Evolutionary conservation across 768 basidiomycete genomes (phyloP).

Genomic region (Mycena capillaripes): DNA sequence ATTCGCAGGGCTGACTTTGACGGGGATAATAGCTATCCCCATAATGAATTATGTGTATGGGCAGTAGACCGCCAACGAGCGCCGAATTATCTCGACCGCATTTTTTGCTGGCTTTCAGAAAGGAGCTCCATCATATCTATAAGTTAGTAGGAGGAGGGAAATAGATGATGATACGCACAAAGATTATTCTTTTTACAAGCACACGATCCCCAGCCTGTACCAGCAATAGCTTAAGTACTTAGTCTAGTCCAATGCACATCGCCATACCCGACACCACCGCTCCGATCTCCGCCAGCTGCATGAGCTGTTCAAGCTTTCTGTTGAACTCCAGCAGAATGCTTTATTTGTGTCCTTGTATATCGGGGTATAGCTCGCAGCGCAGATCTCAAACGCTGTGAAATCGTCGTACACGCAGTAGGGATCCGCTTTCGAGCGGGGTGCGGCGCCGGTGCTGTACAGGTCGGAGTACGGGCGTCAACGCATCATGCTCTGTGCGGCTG

Average conservation of each 20-base stretch:
- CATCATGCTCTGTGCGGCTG: no score
- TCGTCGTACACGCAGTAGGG: slow-evolving; percentile 95
- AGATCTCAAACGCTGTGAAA: slow-evolving; percentile 94
- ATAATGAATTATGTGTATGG: no score
- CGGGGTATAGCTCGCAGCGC: slow-evolving; percentile 90
- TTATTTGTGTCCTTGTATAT: slow-evolving; percentile 97
- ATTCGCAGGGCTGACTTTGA: no score
- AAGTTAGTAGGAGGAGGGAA: no score
- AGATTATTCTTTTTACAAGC: slow-evolving; percentile 31
- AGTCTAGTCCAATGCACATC: slow-evolving; percentile 39
- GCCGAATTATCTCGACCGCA: no score
- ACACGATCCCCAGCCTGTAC: slow-evolving; percentile 22
- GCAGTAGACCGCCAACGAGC: no score
- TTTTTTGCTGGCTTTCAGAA: no score
- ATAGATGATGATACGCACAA: no score
- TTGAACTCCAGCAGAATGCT: slow-evolving; percentile 88
- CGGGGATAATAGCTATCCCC: no score
- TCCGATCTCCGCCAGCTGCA: slow-evolving; percentile 85
- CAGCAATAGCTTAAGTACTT: slow-evolving; percentile 25
- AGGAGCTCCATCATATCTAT: no score
- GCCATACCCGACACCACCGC: slow-evolving; percentile 79
- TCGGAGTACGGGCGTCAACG: no score
- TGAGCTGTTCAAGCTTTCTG: slow-evolving; percentile 83
- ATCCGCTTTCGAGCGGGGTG: slow-evolving; percentile 94
- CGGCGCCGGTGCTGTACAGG: slow-evolving; percentile 94